Evolutionary conservation across 306 rosid genomes (phyloP), one percentile per base, ranked within the genome.

Genomic region (Ceratonia siliqua): DNA sequence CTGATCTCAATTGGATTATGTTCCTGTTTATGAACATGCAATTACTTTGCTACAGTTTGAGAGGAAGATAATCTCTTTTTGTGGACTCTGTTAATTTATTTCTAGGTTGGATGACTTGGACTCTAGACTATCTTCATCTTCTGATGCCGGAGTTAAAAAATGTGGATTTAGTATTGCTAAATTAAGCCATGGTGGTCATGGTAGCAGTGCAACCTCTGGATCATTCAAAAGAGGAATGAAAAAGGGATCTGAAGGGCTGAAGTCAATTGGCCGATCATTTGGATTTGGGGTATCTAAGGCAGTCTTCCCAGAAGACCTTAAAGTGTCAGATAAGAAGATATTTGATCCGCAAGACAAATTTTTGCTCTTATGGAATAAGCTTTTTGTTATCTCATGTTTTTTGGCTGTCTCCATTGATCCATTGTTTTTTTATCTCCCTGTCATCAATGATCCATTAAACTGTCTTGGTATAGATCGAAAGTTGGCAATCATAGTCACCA

Each of bases 271-370:
- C 35, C 88, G 95, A 67, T 81, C 97, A 17, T 90, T 94, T 76
- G 83, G 92, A 67, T 90, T 94, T 77, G 96, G 97, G 61, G 92
- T 91, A 79, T 88, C 97, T 74, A 85, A 82, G 81, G 96, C 90
- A 6, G 97, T 94, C 82, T 94, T 94, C 74, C 96, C 96, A 0
- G 97, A 94, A 87, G 98, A 94, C 84, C 95, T 94, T 53, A 84
- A 94, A 67, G 97, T 78, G 59, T 91, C 93, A 20, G 92, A 88
- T 78, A 94, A 90, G 89, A 90, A 90, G 88, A 94, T 94, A 83
- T 88, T 88, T 68, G 98, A 91, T 78, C 98, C 98, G 78, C 98
- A 94, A 79, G 92, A 87, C 89, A 88, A 87, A 70, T 82, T 90
- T 81, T 92, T 94, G 69, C 86, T 91, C 20, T 82, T 85, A n/a